Percentiles rank a stretch among this genome's conserved stretches.
These are phyloP conservation scores for Candida quercuum DNA, from an alignment of 805 yeast species.

Conservation along the genomic window DNA sequence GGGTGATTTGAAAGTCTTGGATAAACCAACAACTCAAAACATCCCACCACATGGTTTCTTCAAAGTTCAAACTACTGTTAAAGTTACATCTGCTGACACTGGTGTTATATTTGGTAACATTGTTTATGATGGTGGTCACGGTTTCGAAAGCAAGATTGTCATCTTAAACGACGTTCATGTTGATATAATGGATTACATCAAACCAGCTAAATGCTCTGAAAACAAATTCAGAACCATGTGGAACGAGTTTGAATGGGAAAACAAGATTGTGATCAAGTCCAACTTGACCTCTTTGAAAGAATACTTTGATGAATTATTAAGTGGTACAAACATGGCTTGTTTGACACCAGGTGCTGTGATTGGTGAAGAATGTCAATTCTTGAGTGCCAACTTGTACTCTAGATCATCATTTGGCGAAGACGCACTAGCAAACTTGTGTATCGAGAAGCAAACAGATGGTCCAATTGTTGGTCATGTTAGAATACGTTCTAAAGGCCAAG, in stretches of 20 bases:
- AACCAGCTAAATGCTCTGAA: conserved; percentile 89
- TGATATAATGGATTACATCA: conserved; percentile 95
- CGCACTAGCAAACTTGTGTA: conserved; percentile 91
- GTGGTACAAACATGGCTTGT: conserved; percentile 90
- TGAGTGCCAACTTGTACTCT: conserved; percentile 92
- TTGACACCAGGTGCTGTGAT: conserved; percentile 88
- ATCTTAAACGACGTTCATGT: conserved; percentile 92
- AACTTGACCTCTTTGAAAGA: conserved; percentile 61
- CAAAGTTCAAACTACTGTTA: conserved; percentile 80
- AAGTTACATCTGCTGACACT: conserved; percentile 95
- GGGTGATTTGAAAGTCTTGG: conserved; percentile 93
- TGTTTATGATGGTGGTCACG: conserved; percentile 92
- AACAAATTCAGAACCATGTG: conserved; percentile 93
- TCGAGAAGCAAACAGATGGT: conserved; percentile 73
- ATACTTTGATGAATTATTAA: conserved; percentile 69
- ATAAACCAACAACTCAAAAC: conserved; percentile 82
- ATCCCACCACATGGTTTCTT: conserved; percentile 98
- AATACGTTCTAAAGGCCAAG: conserved; percentile 96
- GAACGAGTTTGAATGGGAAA: conserved; percentile 99
- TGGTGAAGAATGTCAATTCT: conserved; percentile 84
- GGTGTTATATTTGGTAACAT: conserved; percentile 98
- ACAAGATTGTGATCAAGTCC: conserved; percentile 86
- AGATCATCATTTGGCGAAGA: conserved; percentile 95
- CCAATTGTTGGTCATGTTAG: conserved; percentile 90
- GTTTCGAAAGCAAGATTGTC: conserved; percentile 83